Conservation (phyloP, 192 early-diverging fungal species). For the Ambispora gerdemannii region DNA sequence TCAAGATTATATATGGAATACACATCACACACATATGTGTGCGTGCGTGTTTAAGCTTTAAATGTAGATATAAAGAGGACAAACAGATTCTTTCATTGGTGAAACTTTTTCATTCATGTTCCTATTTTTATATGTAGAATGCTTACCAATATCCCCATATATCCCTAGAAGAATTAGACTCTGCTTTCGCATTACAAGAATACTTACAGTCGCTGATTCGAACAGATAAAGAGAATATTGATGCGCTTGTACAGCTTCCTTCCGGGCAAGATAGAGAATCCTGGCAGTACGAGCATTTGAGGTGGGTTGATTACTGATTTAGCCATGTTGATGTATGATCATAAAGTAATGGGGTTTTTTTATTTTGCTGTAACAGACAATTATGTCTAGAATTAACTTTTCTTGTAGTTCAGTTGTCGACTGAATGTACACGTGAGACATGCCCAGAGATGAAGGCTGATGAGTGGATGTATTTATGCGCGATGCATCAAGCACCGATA, state of each 20-base stretch:
- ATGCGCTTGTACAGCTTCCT: conserved; percentile 61
- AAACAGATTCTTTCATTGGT: not conserved
- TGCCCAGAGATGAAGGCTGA: conserved; percentile 94
- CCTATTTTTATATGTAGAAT: conserved; percentile 31
- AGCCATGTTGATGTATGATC: too few relatives aligned
- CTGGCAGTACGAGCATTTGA: conserved; percentile 91
- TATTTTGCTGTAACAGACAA: conserved; percentile 45
- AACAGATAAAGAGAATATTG: conserved; percentile 58
- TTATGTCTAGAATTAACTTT: conserved; percentile 81
- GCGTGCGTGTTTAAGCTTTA: too few relatives aligned
- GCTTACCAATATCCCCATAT: conserved; percentile 48
- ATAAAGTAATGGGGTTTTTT: not conserved
- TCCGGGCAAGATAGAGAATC: conserved; percentile 52
- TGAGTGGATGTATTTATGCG: conserved; percentile 90
- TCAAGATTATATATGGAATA: too few relatives aligned
- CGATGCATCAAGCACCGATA: conserved; percentile 75
- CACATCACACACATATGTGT: too few relatives aligned
- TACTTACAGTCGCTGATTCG: conserved; percentile 77
- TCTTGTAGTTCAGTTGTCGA: conserved; percentile 65
- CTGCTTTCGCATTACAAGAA: conserved; percentile 70
- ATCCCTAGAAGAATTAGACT: conserved; percentile 62
- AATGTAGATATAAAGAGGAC: too few relatives aligned
- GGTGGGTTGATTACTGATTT: too few relatives aligned
- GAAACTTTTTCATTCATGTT: not conserved
- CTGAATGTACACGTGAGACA: conserved; percentile 68